Evolutionary conservation across 192 early-diverging fungal species (phyloP), one percentile per base, ranked within the genome.

Genomic region (Allomyces javanicus): DNA sequence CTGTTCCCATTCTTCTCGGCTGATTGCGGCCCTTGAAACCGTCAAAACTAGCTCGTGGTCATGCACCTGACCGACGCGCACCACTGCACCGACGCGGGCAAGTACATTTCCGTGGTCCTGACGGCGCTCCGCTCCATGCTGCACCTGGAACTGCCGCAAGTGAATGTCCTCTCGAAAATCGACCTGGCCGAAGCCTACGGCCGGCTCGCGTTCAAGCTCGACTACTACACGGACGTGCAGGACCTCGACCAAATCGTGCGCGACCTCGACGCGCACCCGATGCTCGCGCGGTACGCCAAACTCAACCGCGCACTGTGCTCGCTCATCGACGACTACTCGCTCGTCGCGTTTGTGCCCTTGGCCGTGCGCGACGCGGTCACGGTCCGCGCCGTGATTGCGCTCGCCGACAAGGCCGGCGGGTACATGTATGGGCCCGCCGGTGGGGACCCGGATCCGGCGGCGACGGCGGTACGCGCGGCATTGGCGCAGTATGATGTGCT

Each of bases 221-320:
- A 96, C 67, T 96, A 88, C 73, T 96, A 96, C 70, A 98, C 93
- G 9, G 89, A 93, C 65, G 93, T 98, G 21, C 85, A 88, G 76
- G 90, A 96, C 72, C 80, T 96, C 17, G 75, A 74, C 14, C 93
- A 94, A 66, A 73, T 98, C 19, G 77, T 93, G 45, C 79, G 85
- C 7, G 78, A 83, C 45, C 73, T 96, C 19, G 86, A 94, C 69
- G 75, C 83, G 25, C 86, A 89, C 66, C 74, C 80, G 1, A 88
- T 87, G 70, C 77, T 75, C 55, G 73, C 73, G 12, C 76, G 78
- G 61, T 94, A 85, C 69, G 76, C 78, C 62, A 79, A 81, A 22
- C 76, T 99, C 27, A 94, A 89, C 70, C 75, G 80, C 44, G 91
- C 88, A 1, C 72, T 99, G 24, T 94, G 92, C 72, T 89, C 87